Base-by-base conservation (phyloP, 805 yeast species). In the Sugiyamaella qingdaonensis region DNA sequence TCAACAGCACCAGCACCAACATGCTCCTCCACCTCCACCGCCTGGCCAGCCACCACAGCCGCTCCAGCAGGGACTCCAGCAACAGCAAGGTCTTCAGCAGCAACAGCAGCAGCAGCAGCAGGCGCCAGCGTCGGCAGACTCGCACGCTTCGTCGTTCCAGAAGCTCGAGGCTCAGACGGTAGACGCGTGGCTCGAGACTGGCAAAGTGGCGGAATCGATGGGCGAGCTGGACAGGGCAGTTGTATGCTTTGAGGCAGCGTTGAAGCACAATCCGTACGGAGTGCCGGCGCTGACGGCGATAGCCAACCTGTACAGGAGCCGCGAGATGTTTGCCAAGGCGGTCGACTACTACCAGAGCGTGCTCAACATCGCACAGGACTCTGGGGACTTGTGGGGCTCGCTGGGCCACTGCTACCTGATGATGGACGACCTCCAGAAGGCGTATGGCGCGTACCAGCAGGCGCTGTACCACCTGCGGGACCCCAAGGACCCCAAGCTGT, bases 351-450 rank as follows among this genome's bases (percentile, higher is more conserved):
- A 89, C 71, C 95, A 92, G 69, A 80, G 89, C 61, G 95, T 96
- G 4, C 72, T 94, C 52, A 79, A 85, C 51, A 78, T 86, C 51
- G 82, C 85, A 63, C 92, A 90, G 18, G 92, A 88, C 66, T 84
- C 89, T 62, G 97, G 97, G 54, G 98, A 92, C 62, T 88, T 95
- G 35, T 94, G 99, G 98, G 97, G 98, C 0, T 79, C 92, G 13
- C 74, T 91, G 62, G 73, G 99, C 50, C 98, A 94, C 72, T 94
- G 99, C 73, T 94, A 90, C 67, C 74, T 94, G 61, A 94, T 94
- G 97, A 75, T 91, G 68, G 99, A 94, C 69, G 99, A 94, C 64
- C 77, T 94, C 56, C 97, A 88, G 68, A 81, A 96, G 63, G 97
- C 97, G 7, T 94, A 94, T 68, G 86, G 91, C 44, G 96, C 98